Evolutionary conservation across 495 filamentous ascomycete genomes (phyloP).

Genomic region (Parathielavia hyrcaniae): DNA sequence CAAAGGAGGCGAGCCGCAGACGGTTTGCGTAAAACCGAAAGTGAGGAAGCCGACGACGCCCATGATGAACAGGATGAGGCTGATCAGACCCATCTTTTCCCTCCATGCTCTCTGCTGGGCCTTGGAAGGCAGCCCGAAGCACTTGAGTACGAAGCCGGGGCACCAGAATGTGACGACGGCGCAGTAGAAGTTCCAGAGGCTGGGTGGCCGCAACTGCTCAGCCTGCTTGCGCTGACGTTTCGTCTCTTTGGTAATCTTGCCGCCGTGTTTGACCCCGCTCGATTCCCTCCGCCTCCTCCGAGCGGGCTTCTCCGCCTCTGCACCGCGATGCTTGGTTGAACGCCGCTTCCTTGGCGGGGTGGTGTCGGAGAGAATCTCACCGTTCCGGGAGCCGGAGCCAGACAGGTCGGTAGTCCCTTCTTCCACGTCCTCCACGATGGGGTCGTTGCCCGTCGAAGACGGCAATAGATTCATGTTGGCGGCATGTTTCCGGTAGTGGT

Average conservation of each 20-base stretch:
- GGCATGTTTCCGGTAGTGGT: conserved; percentile 86
- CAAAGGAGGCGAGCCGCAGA: conserved; percentile 63
- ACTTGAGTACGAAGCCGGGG: conserved; percentile 74
- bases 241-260: conserved; percentile 54
- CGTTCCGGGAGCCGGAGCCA: conserved; percentile 33
- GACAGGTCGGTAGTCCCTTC: conserved; percentile 45
- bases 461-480: conserved; percentile 82
- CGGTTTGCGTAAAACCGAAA: conserved; percentile 87
- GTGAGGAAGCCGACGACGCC: conserved; percentile 91
- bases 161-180: conserved; percentile 90
- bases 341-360: conserved; percentile 33
- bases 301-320: conserved; percentile 37
- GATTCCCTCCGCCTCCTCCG: conserved; percentile 29
- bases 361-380: conserved; percentile 36
- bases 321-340: conserved; percentile 20
- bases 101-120: conserved; percentile 92
- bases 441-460: conserved; percentile 87
- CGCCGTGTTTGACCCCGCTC: conserved; percentile 31
- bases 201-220: conserved; percentile 70
- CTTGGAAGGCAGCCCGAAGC: conserved; percentile 81
- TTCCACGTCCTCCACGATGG: conserved; percentile 64
- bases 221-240: conserved; percentile 50
- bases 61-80: conserved; percentile 83
- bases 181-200: conserved; percentile 93
- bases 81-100: conserved; percentile 97